phyloP scores from a whole-genome alignment of 2,329 filamentous ascomycete species.

The Fonsecaea nubica region DNA sequence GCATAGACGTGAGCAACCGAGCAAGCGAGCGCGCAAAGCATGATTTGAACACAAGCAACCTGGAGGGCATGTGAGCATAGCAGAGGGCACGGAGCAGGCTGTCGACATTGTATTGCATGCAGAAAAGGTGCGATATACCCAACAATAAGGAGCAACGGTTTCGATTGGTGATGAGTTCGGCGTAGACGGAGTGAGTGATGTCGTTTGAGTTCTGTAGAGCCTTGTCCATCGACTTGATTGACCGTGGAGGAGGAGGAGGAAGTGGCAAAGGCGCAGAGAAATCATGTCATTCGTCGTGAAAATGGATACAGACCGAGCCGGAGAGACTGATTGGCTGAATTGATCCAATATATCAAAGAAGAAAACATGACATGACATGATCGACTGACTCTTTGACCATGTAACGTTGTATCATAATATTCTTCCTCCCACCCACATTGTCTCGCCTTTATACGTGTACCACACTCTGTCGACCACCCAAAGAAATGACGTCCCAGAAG shows the following conservation, averaged over 20 bases:
- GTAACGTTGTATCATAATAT: too few species aligned
- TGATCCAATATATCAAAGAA: not conserved
- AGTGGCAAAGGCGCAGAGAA: not conserved
- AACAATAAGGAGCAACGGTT: not conserved
- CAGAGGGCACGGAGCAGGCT: not conserved
- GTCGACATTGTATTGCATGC: not conserved
- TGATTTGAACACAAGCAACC: slow-evolving; percentile 3
- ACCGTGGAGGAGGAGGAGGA: not conserved
- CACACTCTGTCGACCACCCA: too few species aligned
- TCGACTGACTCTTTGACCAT: too few species aligned
- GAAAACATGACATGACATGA: too few species aligned
- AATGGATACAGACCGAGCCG: not conserved
- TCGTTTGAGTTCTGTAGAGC: too few species aligned
- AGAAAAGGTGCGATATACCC: slow-evolving; percentile 3
- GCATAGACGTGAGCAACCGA: not conserved
- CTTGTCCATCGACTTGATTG: too few species aligned
- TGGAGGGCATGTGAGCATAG: slow-evolving; percentile 1
- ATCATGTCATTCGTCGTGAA: not conserved
- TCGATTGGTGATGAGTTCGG: not conserved
- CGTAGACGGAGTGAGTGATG: not conserved
- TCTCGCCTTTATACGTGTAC: too few species aligned
- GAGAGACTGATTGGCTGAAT: not conserved
- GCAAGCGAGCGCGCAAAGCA: not conserved
- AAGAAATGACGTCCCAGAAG: not conserved
- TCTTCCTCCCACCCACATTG: not conserved